A percentile compares a stretch with the other conserved stretches of the same genome.
Conservation (phyloP, 2,329 filamentous ascomycete species). For the Colletotrichum sp. region DNA sequence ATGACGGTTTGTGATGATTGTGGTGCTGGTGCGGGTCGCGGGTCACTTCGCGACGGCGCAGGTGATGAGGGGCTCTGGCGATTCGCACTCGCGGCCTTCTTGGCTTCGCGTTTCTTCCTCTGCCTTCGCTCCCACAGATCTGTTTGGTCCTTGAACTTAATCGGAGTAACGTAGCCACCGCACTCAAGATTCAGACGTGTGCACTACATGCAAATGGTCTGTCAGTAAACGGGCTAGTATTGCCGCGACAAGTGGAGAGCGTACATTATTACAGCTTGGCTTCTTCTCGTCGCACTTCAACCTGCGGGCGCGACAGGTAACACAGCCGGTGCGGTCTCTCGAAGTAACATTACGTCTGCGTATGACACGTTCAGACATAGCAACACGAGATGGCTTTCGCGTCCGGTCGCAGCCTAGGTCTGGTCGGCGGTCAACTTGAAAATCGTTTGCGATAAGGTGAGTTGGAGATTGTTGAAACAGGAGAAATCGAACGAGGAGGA, state of each 20-base stretch:
- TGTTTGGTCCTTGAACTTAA: constrained; percentile 10
- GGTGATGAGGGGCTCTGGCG: background rate
- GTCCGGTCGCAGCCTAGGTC: background rate
- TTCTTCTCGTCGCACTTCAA: constrained; percentile 50
- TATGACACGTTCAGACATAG: background rate
- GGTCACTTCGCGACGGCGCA: background rate
- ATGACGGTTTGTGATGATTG: background rate
- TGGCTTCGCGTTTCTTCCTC: background rate
- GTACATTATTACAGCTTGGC: constrained; percentile 34
- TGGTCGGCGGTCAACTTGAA: background rate
- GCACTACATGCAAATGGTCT: background rate
- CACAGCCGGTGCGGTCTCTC: background rate
- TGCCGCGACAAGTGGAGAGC: background rate
- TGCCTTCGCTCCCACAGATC: background rate
- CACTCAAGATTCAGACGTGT: background rate
- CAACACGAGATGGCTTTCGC: background rate
- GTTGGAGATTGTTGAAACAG: background rate
- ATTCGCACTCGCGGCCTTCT: background rate
- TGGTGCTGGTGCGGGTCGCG: background rate
- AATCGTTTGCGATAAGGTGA: background rate
- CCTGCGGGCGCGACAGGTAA: constrained; percentile 41
- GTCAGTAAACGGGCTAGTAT: background rate
- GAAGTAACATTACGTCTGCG: constrained; percentile 4
- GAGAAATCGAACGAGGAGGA: background rate
- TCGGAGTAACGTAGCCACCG: background rate